These are phyloP conservation scores for Bacidia rubella DNA, from an alignment of 495 filamentous ascomycete species.

Conservation along the genomic window DNA sequence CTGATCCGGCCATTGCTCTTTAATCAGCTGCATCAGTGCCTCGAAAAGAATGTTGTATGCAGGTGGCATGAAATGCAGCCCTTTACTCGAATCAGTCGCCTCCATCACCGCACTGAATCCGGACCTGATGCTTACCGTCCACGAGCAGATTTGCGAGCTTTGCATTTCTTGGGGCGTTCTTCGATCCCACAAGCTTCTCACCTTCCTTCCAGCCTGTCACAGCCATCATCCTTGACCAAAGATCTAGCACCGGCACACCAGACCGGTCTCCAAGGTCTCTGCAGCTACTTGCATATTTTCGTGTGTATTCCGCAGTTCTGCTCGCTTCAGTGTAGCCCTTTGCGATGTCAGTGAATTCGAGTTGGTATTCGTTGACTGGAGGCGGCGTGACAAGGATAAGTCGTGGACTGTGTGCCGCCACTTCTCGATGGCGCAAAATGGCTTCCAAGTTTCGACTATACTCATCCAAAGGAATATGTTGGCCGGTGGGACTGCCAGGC, in stretches of 20 bases:
- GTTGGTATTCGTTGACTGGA: conserved; percentile 65
- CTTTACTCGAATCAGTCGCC: conserved; percentile 22
- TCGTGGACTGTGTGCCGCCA: conserved; percentile 53
- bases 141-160: conserved; percentile 38
- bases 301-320: conserved; percentile 49
- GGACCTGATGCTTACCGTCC: conserved; percentile 38
- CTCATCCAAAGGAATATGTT: conserved; percentile 59
- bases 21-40: conserved; percentile 39
- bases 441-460: conserved; percentile 57
- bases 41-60: conserved; percentile 48
- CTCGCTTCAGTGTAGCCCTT: conserved; percentile 35
- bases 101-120: background rate
- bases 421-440: conserved; percentile 55
- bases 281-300: conserved; percentile 56
- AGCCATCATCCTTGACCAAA: conserved; percentile 61
- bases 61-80: conserved; percentile 48
- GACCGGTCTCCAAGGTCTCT: conserved; percentile 50
- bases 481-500: conserved; percentile 38
- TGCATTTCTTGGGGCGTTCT: conserved; percentile 33
- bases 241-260: conserved; percentile 53
- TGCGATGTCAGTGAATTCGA: conserved; percentile 37
- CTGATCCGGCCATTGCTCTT: conserved; percentile 43
- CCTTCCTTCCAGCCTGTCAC: conserved; percentile 48
- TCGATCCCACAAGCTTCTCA: conserved; percentile 38
- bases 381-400: conserved; percentile 69